These are phyloP conservation scores for Cladosporium sp. DNA, from an alignment of 2,329 filamentous ascomycete species.

Conservation along the genomic window DNA sequence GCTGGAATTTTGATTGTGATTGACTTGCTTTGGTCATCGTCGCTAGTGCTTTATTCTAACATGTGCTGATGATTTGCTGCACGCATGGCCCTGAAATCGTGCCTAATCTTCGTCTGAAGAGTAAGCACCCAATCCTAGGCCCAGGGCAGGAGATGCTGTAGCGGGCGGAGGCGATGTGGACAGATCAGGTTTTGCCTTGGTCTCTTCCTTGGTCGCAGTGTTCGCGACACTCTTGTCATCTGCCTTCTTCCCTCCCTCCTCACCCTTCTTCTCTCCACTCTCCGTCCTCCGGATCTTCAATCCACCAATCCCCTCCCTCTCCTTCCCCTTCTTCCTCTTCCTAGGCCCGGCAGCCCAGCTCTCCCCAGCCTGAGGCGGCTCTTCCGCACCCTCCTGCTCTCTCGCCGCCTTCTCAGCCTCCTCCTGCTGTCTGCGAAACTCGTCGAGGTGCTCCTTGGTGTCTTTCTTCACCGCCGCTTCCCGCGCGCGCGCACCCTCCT, in stretches of 20 bases:
- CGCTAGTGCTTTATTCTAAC: no score
- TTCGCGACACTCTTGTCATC: background rate
- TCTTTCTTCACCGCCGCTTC: slow-evolving; percentile 53
- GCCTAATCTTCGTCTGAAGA: slow-evolving; percentile 39
- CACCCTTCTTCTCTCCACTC: slow-evolving; percentile 15
- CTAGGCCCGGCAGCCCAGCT: slow-evolving; percentile 17
- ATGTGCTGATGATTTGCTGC: no score
- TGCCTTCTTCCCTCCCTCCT: background rate
- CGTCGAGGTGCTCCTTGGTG: slow-evolving; percentile 52
- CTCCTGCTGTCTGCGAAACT: slow-evolving; percentile 54
- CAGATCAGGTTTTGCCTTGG: background rate
- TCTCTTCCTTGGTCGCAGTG: background rate
- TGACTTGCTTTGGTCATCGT: no score
- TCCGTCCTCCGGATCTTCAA: slow-evolving; percentile 40
- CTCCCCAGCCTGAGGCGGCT: slow-evolving; percentile 48
- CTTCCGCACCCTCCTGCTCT: slow-evolving; percentile 39
- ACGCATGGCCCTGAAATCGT: no score
- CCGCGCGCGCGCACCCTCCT: slow-evolving; percentile 51
- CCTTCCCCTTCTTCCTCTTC: slow-evolving; percentile 34
- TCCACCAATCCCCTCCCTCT: slow-evolving; percentile 34
- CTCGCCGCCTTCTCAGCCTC: slow-evolving; percentile 49
- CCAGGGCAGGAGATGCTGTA: slow-evolving; percentile 7
- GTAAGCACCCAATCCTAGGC: slow-evolving; percentile 35
- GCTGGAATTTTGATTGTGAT: no score
- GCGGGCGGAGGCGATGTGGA: slow-evolving; percentile 16